These are phyloP conservation scores for Kwoniella heveanensis DNA, from an alignment of 768 basidiomycete genomes.

Conservation along the genomic window DNA sequence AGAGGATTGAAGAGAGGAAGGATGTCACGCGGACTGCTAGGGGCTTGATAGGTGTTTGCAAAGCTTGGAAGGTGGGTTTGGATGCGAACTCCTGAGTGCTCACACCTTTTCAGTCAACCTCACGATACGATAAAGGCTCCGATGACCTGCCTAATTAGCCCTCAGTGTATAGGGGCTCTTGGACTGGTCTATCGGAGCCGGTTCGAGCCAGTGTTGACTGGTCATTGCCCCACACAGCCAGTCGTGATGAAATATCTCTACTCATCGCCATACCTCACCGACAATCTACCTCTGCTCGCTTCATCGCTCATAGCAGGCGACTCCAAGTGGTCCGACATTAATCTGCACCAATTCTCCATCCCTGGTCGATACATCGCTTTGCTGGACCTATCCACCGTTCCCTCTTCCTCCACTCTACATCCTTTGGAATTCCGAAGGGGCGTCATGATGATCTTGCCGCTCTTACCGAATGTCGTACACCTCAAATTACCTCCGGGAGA, in stretches of 20 bases:
- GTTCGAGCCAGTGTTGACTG: no score
- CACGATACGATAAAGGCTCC: no score
- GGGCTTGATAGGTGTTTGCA: conserved; percentile 46
- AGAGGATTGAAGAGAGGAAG: conserved; percentile 22
- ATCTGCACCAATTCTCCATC: conserved; percentile 79
- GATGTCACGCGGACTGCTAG: conserved; percentile 29
- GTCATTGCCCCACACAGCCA: conserved; percentile 26
- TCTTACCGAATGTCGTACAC: conserved; percentile 47
- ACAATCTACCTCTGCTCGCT: conserved; percentile 47
- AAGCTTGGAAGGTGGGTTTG: conserved; percentile 46
- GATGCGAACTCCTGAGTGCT: no score
- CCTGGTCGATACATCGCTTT: conserved; percentile 83
- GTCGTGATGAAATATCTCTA: conserved; percentile 42
- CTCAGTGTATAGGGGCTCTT: no score
- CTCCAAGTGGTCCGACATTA: conserved; percentile 81
- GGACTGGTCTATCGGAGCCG: no score
- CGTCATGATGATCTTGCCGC: conserved; percentile 38
- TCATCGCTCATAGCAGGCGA: conserved; percentile 67
- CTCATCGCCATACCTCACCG: conserved; percentile 30
- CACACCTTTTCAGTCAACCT: no score
- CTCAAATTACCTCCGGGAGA: conserved; percentile 44
- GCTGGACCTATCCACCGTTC: conserved; percentile 67
- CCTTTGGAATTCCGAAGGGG: conserved; percentile 21
- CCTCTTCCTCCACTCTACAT: conserved; percentile 17
- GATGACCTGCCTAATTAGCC: no score